Conservation (phyloP, 441 rosid genomes). For the Adansonia rubrostipa region DNA sequence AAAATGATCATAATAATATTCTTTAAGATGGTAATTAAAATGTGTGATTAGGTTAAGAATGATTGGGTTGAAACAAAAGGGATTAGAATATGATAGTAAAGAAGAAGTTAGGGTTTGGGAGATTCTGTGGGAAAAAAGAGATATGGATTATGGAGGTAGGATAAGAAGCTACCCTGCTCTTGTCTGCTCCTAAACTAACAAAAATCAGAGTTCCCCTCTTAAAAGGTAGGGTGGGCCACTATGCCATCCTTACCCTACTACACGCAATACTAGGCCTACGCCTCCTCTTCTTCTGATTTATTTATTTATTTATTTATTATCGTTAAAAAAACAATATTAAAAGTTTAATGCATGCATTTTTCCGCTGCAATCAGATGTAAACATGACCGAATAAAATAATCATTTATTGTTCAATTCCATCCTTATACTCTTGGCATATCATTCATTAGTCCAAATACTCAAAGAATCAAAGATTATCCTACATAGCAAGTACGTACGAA, state of each 20-base stretch:
- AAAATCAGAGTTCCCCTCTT: slow-evolving; percentile 36
- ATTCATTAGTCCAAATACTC: background rate
- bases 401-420: slow-evolving; percentile 17
- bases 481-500: background rate
- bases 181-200: slow-evolving; percentile 57
- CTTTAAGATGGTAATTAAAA: no score
- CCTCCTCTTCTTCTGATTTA: background rate
- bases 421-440: slow-evolving; percentile 23
- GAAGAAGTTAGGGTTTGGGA: slow-evolving; percentile 37
- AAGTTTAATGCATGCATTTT: background rate
- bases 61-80: background rate
- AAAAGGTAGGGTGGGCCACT: slow-evolving; percentile 43
- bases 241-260: slow-evolving; percentile 41
- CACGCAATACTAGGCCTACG: slow-evolving; percentile 39
- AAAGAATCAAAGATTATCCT: background rate
- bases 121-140: slow-evolving; percentile 39
- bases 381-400: background rate
- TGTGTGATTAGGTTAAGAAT: background rate
- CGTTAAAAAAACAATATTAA: background rate
- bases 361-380: no score
- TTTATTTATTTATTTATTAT: no score
- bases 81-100: background rate
- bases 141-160: slow-evolving; percentile 23
- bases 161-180: slow-evolving; percentile 62
- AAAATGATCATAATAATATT: no score